Evolutionary conservation across 805 yeast species (phyloP).

Genomic region (Nakazawaea pomicola): DNA sequence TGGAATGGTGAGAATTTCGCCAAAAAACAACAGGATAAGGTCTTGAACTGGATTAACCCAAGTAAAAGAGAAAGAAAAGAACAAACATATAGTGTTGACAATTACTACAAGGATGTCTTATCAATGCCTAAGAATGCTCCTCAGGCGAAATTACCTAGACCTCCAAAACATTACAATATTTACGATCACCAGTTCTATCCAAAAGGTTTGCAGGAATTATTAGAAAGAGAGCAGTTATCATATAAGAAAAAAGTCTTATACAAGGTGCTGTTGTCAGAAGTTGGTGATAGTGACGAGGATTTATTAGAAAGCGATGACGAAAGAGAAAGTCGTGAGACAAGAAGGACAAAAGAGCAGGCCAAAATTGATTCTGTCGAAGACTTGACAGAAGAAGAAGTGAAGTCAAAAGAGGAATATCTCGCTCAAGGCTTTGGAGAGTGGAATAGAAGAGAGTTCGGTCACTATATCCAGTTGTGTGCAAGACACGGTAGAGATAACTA

Average conservation of each 20-base stretch:
- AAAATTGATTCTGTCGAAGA: constrained; percentile 52
- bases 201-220: constrained; percentile 41
- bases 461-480: constrained; percentile 65
- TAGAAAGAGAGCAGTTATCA: constrained; percentile 61
- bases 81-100: constrained; percentile 72
- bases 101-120: constrained; percentile 68
- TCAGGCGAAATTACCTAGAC: constrained; percentile 41
- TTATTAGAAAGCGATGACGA: constrained; percentile 31
- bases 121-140: constrained; percentile 33
- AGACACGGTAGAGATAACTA: constrained; percentile 55
- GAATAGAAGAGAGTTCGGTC: constrained; percentile 72
- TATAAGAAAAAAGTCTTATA: constrained; percentile 57
- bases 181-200: constrained; percentile 78
- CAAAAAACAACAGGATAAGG: constrained; percentile 38
- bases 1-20: constrained; percentile 94
- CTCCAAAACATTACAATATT: constrained; percentile 59
- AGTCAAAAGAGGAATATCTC: constrained; percentile 46
- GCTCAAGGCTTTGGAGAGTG: constrained; percentile 58
- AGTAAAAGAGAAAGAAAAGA: constrained; percentile 72
- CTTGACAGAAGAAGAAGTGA: constrained; percentile 58
- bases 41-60: constrained; percentile 66
- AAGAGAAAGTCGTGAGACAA: constrained; percentile 17
- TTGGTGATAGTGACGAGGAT: constrained; percentile 53
- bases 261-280: constrained; percentile 53
- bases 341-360: constrained; percentile 45